Base-by-base conservation (phyloP, 2,329 filamentous ascomycete genomes). In the Neocatenulostroma microsporum region DNA sequence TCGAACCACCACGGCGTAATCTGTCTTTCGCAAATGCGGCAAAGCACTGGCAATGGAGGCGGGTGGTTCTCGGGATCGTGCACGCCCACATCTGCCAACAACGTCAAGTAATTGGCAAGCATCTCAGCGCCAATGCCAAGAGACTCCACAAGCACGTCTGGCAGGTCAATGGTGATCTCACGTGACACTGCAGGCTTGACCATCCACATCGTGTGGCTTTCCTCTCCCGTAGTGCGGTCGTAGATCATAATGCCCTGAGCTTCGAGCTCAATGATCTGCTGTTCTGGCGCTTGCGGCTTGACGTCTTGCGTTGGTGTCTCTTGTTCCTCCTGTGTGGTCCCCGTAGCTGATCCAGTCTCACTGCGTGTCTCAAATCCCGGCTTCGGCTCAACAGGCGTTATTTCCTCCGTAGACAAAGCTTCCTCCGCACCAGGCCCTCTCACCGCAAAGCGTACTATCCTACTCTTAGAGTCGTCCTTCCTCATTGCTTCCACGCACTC, bases 151-250 rank as follows among this genome's bases (percentile, higher is more conserved):
- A 98, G 80, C 19, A 94, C 68, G 39, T 78, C 71, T 12, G 93
- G 89, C 5, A 98, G 75, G 58, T 96, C 91, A 51, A 98, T 96
- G 46, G 93, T 93, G 55, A 98, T 85, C 67, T 96, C 88, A 48
- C 87, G 78, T 5, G 89, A 74, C 26, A 87, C 80, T 63, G 87
- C 94, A 2, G 89, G 91, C 47, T 91, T 84, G 49, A 98, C 78
- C 87, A 98, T 98, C 91, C 91, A 98, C 93, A 98, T 98, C 13
- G 86, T 94, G 70, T 96, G 89, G 55, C 85, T 91, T 58, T 91
- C 84, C 38, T 80, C 82, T 34, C 86, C 87, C 24, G 86, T 84
- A 10, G 82, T 76, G 44, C 83, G 79, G 60, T 96, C 88, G 58
- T 94, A 96, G 5, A 96, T 86, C 82, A 96, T 94, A 56, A 98